Conservation (phyloP, 768 basidiomycete species). For the Lepiota subincarnata region DNA sequence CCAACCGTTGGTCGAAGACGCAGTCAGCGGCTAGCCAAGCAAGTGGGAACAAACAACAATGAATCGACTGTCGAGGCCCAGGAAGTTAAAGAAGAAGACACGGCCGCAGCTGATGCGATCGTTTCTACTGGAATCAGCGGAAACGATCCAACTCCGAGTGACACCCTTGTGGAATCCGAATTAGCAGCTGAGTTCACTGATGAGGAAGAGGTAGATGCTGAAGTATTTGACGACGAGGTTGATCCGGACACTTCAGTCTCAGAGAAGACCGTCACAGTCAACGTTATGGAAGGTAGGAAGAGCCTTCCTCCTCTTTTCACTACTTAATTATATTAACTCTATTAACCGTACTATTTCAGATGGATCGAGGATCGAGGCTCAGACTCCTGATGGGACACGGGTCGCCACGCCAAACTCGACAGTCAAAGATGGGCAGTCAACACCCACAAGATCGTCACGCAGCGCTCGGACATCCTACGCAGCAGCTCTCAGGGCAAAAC, state of each 20-base stretch:
- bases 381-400: slow-evolving; percentile 94
- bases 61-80: slow-evolving; percentile 8
- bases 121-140: slow-evolving; percentile 9
- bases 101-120: slow-evolving; percentile 10
- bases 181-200: slow-evolving; percentile 76
- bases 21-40: slow-evolving; percentile 79
- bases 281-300: slow-evolving; percentile 67
- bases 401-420: slow-evolving; percentile 79
- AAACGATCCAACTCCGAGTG: slow-evolving; percentile 45
- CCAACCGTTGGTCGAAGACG: slow-evolving; percentile 54
- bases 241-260: slow-evolving; percentile 65
- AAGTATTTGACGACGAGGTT: slow-evolving; percentile 86
- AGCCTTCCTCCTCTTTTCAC: background rate
- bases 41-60: slow-evolving; percentile 23
- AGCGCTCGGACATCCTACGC: slow-evolving; percentile 75
- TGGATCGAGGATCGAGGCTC: slow-evolving; percentile 91
- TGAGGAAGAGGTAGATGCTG: slow-evolving; percentile 83
- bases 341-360: slow-evolving; percentile 39
- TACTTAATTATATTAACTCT: background rate
- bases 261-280: slow-evolving; percentile 85
- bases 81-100: slow-evolving; percentile 9
- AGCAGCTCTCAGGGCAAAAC: slow-evolving; percentile 87
- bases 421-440: slow-evolving; percentile 33
- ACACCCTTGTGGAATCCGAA: slow-evolving; percentile 60
- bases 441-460: slow-evolving; percentile 23